phyloP scores from a whole-genome alignment of 768 basidiomycete species.

The Lentinula sp. region DNA sequence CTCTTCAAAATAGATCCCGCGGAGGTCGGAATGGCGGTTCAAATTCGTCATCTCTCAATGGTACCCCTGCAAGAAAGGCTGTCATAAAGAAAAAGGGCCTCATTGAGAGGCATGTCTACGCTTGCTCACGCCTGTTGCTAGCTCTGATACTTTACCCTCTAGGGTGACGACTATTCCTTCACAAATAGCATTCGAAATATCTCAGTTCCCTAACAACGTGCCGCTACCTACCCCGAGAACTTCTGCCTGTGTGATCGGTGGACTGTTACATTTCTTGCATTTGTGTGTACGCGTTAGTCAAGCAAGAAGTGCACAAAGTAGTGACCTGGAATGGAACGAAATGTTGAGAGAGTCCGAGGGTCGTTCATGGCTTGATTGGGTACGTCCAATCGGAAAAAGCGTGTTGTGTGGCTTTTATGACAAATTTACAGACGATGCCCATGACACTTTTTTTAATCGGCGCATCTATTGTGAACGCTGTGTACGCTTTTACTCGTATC shows the following conservation, averaged over 20 bases:
- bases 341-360: conserved; percentile 64
- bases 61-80: conserved; percentile 40
- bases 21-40: conserved; percentile 33
- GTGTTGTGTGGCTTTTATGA: conserved; percentile 9
- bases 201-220: conserved; percentile 76
- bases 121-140: neutral
- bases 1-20: conserved; percentile 32
- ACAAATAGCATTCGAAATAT: conserved; percentile 68
- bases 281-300: conserved; percentile 59
- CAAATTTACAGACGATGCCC: conserved; percentile 50
- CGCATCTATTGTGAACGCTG: conserved; percentile 49
- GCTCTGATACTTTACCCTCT: conserved; percentile 2
- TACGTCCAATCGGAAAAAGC: conserved; percentile 22
- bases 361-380: conserved; percentile 78
- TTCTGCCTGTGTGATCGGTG: conserved; percentile 61
- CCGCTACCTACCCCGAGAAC: conserved; percentile 65
- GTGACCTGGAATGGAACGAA: conserved; percentile 75
- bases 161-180: conserved; percentile 69
- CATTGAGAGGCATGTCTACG: conserved; percentile 47
- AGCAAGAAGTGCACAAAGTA: conserved; percentile 49
- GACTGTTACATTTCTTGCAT: conserved; percentile 60
- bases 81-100: conserved; percentile 61
- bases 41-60: conserved; percentile 21
- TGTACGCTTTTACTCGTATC: conserved; percentile 67
- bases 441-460: conserved; percentile 50